phyloP scores from a whole-genome alignment of 768 basidiomycete genomes.

The Punctularia strigosozonata region DNA sequence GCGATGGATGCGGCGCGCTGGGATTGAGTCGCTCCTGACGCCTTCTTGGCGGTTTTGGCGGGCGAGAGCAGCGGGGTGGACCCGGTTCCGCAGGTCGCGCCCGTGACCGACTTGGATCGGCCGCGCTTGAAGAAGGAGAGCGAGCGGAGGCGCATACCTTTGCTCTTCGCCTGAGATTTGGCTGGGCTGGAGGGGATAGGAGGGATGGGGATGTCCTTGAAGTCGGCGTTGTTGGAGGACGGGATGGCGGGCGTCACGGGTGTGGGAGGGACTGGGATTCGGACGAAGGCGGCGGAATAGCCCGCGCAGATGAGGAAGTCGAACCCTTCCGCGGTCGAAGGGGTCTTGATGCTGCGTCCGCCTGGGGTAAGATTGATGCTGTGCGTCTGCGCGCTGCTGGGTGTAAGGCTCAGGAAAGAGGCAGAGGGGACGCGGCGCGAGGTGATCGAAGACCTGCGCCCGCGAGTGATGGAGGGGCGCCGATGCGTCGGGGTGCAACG shows the following conservation, averaged over 20 bases:
- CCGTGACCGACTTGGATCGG: slow-evolving; percentile 22
- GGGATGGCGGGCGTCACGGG: background rate
- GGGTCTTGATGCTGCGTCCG: slow-evolving; percentile 20
- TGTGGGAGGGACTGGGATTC: slow-evolving; percentile 1
- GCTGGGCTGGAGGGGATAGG: slow-evolving; percentile 8
- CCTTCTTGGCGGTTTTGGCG: slow-evolving; percentile 11
- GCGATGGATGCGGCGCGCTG: slow-evolving; percentile 10
- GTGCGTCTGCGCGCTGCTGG: background rate
- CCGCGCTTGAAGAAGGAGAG: slow-evolving; percentile 34
- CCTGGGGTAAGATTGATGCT: slow-evolving; percentile 27
- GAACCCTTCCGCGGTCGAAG: slow-evolving; percentile 33
- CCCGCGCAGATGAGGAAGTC: slow-evolving; percentile 49
- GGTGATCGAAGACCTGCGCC: slow-evolving; percentile 23
- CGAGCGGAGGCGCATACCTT: slow-evolving; percentile 30
- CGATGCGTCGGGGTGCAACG: slow-evolving; percentile 15
- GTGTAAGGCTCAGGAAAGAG: slow-evolving; percentile 31
- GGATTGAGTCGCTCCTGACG: slow-evolving; percentile 3
- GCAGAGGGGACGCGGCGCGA: slow-evolving; percentile 28
- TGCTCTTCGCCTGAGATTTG: background rate
- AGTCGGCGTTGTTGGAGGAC: slow-evolving; percentile 10
- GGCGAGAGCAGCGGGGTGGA: slow-evolving; percentile 14
- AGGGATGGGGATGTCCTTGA: slow-evolving; percentile 36
- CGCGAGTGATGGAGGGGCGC: slow-evolving; percentile 19
- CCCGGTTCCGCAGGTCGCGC: background rate
- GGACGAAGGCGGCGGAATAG: slow-evolving; percentile 57